Evolutionary conservation across 495 filamentous ascomycete genomes (phyloP), one percentile per base, ranked within the genome.

Genomic region (Xylaria longipes): DNA sequence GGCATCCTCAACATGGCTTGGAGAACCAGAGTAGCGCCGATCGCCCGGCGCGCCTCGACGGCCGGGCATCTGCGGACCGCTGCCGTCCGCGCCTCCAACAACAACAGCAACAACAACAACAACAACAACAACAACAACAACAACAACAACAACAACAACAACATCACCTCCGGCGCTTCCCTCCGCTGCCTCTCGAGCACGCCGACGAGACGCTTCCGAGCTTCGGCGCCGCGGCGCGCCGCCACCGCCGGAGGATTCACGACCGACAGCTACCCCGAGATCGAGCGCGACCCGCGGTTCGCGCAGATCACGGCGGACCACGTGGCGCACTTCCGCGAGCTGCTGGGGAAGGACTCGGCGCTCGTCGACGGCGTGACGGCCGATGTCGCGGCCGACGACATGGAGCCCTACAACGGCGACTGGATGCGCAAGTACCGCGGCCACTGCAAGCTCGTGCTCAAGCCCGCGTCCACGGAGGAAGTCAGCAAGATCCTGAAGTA

Each of bases 351-450:
- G 27, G 87, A 89, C 50, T 92, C 91, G 11, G 93, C 94, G n/a
- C 85, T 97, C 54, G 88, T 97, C 65, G 92, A 98, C 74, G 93
- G 93, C 57, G 86, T 96, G 48, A 91, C 91, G 6, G 81, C 86
- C 74, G 89, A 92, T 77, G 89, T 89, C 25, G 81, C 85, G 0
- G 80, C 77, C 35, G 91, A 92, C 72, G 96, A 99, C 76, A 85
- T 98, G 68, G 94, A 95, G 76, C 89, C 94, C 20, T 98, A 93
- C 88, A 99, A 99, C 83, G 89, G 88, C 74, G 96, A 99, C 84
- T 99, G 96, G 96, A 98, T 98, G 97, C 90, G 93, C 80, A 99
- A 99, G 81, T 99, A 98, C 84, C 91, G 94, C 46, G 96, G 96
- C 46, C 95, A 97, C 78, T 90, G 92, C 65, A 88, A 89, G 68